Evolutionary conservation across 306 rosid species (phyloP).

Genomic region (Sophora flavescens): DNA sequence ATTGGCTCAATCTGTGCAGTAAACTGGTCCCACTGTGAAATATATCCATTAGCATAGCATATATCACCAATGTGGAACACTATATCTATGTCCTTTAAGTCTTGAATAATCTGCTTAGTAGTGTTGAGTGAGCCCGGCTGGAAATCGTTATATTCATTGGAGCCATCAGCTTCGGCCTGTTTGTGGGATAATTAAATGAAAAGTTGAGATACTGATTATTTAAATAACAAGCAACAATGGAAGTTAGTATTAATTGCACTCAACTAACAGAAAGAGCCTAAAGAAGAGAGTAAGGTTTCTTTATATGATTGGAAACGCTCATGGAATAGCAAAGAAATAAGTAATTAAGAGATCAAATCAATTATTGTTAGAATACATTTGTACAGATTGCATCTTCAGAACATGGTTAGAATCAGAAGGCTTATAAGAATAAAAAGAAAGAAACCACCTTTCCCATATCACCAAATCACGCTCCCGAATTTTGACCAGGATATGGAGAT

Average conservation of each 20-base stretch:
- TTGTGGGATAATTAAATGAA: conserved; percentile 32
- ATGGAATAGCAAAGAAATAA: conserved; percentile 16
- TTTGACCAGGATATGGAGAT: conserved; percentile 95
- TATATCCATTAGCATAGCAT: conserved; percentile 89
- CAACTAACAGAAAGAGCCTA: neutral
- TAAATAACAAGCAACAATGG: conserved; percentile 20
- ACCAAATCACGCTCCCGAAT: conserved; percentile 85
- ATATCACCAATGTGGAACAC: conserved; percentile 94
- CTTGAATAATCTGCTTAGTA: conserved; percentile 74
- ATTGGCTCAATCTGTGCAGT: conserved; percentile 95
- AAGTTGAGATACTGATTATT: conserved; percentile 18
- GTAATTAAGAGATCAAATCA: conserved; percentile 29
- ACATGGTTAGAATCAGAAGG: conserved; percentile 24
- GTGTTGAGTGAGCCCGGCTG: conserved; percentile 89
- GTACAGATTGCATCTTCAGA: neutral
- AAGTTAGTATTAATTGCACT: neutral
- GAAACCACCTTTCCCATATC: conserved; percentile 93
- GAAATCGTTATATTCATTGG: conserved; percentile 90
- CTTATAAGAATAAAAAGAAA: conserved; percentile 30
- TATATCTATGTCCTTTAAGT: conserved; percentile 77
- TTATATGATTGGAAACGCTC: neutral
- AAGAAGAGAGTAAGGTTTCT: neutral
- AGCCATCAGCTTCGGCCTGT: conserved; percentile 96
- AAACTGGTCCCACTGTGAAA: conserved; percentile 98
- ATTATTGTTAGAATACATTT: neutral